Base-by-base conservation (phyloP, 192 early-diverging fungal genomes). In the Coemansia asiatica region DNA sequence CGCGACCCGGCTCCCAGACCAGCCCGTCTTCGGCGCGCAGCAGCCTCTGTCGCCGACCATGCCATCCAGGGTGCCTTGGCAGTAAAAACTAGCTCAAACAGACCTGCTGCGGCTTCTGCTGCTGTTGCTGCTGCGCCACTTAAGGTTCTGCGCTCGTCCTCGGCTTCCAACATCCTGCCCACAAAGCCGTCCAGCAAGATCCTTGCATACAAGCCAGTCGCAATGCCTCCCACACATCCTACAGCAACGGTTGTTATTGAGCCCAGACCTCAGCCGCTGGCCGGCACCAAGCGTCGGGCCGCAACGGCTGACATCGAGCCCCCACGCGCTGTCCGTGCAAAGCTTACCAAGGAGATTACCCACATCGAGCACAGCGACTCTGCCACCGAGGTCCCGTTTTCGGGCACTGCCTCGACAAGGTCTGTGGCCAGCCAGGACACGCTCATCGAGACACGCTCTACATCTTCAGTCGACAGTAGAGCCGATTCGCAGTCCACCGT, bases 401-500 rank as follows among this genome's bases (percentile, higher is more conserved):
- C 51, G 13, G 22, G 66, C 38, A 36, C 61, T 10, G 31, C 28
- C n/a, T 54, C 51, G 25, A 16, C 51, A 3, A 18, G 71, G 67
- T 53, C 44, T 28, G 59, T 47, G n/a, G 62, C 67, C 28, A 67
- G 67, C 66, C 66, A 68, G 36, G 53, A 56, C 26, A 53, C 49
- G 9, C 27, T 22, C 56, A n/a, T 36, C 19, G 67, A 69, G 50
- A 56, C 66, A n/a, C 66, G 56, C 48, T 68, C 72, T 23, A n/a
- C 60, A 8, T 64, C 36, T 40, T 67, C 78, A 2, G 60, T 26
- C 6, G 62, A 68, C 12, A 72, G 69, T 60, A 29, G 31, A 1
- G 49, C 67, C 5, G 78, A 81, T 29, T 75, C 78, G 38, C 72
- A 75, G 63, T 40, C 65, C 47, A 81, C 78, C 2, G 73, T 61